Conservation (phyloP, 257 asterid genomes). For the Buddleja alternifolia region DNA sequence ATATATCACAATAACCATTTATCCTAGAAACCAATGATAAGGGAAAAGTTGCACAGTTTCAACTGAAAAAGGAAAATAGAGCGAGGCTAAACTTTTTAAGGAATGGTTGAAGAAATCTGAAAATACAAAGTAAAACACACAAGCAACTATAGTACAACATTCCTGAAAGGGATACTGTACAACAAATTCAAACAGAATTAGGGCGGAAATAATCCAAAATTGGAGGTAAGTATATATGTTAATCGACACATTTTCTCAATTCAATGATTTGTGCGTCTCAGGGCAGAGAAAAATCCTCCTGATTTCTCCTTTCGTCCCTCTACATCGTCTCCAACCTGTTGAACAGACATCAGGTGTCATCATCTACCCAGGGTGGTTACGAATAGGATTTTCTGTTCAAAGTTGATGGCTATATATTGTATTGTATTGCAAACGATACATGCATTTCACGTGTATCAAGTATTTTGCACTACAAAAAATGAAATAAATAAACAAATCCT, state of each 20-base stretch:
- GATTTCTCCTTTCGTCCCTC: slow-evolving; percentile 61
- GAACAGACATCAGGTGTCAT: background rate
- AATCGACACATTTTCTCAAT: background rate
- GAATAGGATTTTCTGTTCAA: too few species aligned
- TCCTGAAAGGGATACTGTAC: slow-evolving; percentile 23
- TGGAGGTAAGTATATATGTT: background rate
- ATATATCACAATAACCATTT: too few species aligned
- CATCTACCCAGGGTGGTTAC: too few species aligned
- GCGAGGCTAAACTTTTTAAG: background rate
- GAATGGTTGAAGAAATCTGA: slow-evolving; percentile 19
- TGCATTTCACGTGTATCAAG: too few species aligned
- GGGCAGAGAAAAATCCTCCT: slow-evolving; percentile 64
- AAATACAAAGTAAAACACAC: background rate
- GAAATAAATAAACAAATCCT: too few species aligned
- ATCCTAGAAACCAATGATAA: too few species aligned
- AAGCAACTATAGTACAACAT: background rate
- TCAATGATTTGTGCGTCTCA: slow-evolving; percentile 61
- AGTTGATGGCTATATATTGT: too few species aligned
- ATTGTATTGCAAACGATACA: too few species aligned
- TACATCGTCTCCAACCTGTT: slow-evolving; percentile 59
- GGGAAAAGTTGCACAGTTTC: background rate
- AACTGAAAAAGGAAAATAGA: background rate
- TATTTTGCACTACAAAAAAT: too few species aligned
- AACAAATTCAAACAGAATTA: slow-evolving; percentile 22
- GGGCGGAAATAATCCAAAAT: background rate